Evolutionary conservation across 164 flowering plant genomes (phyloP).

Genomic region (Santalum album): DNA sequence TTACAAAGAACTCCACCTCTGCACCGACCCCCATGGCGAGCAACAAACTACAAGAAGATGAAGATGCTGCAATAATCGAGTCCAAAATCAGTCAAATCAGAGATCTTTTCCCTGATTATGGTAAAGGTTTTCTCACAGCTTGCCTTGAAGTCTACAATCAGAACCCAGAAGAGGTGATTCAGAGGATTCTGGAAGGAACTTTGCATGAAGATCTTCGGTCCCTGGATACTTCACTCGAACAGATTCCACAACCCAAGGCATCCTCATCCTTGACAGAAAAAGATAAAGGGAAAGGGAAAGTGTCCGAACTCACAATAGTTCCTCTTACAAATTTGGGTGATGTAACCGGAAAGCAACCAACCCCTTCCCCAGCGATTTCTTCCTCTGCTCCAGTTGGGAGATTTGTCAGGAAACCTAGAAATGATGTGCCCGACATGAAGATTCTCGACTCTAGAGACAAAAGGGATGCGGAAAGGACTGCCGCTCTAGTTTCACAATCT

Average conservation of each 20-base stretch:
- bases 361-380: conserved; percentile 24
- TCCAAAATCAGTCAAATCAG: conserved; percentile 92
- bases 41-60: conserved; percentile 38
- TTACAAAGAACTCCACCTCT: conserved; percentile 14
- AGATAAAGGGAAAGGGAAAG: conserved; percentile 81
- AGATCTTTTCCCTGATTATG: conserved; percentile 91
- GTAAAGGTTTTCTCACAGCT: conserved; percentile 73
- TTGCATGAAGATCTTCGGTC: conserved; percentile 72
- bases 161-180: conserved; percentile 87
- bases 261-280: conserved; percentile 27
- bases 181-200: conserved; percentile 84
- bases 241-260: conserved; percentile 37
- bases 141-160: conserved; percentile 91
- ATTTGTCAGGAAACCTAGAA: conserved; percentile 55
- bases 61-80: conserved; percentile 62
- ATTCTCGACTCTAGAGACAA: conserved; percentile 39
- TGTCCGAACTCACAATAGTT: conserved; percentile 30
- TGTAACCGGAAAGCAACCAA: conserved; percentile 6
- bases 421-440: conserved; percentile 20
- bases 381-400: conserved; percentile 66
- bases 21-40: conserved; percentile 14
- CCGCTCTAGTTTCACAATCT: conserved; percentile 48
- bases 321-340: conserved; percentile 10
- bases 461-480: conserved; percentile 32
- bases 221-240: conserved; percentile 56